A percentile compares a stretch with the other conserved stretches of the same genome.
These are phyloP conservation scores for Asclepias syriaca DNA, from an alignment of 257 asterid genomes.

Conservation along the genomic window DNA sequence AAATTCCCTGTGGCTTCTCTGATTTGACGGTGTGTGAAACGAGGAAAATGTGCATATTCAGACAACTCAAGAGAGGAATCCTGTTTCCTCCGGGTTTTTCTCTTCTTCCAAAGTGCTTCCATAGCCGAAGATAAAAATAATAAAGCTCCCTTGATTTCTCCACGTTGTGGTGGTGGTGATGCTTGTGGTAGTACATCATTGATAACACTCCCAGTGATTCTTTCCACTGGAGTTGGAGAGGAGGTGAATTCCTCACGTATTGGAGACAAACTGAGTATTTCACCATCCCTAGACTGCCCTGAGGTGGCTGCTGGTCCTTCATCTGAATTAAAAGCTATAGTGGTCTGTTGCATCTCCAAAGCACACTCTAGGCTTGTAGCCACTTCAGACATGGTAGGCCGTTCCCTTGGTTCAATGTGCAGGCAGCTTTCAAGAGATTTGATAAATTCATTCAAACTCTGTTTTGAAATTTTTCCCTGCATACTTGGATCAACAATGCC, in stretches of 20 bases:
- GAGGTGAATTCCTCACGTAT: background rate
- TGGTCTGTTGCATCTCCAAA: conserved; percentile 12
- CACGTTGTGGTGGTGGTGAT: background rate
- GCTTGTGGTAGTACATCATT: conserved; percentile 13
- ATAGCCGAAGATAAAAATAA: background rate
- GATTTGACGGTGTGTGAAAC: too few species aligned
- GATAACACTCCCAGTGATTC: background rate
- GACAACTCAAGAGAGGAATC: too few species aligned
- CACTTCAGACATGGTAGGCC: too few species aligned
- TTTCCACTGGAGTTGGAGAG: background rate
- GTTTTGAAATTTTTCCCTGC: too few species aligned
- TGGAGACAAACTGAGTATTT: background rate
- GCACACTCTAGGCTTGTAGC: too few species aligned
- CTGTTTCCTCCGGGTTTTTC: background rate
- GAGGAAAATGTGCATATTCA: too few species aligned
- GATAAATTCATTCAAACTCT: too few species aligned
- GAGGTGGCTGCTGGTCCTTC: background rate
- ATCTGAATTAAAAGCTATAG: background rate
- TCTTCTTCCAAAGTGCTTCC: background rate
- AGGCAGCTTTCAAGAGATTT: too few species aligned
- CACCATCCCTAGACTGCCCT: background rate
- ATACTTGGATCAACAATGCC: too few species aligned
- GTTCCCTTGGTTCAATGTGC: too few species aligned
- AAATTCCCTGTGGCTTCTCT: too few species aligned
- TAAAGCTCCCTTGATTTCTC: background rate